Evolutionary conservation across 2,329 filamentous ascomycete genomes (phyloP), one percentile per base, ranked within the genome.

Genomic region (Microdochium trichocladiopsis): DNA sequence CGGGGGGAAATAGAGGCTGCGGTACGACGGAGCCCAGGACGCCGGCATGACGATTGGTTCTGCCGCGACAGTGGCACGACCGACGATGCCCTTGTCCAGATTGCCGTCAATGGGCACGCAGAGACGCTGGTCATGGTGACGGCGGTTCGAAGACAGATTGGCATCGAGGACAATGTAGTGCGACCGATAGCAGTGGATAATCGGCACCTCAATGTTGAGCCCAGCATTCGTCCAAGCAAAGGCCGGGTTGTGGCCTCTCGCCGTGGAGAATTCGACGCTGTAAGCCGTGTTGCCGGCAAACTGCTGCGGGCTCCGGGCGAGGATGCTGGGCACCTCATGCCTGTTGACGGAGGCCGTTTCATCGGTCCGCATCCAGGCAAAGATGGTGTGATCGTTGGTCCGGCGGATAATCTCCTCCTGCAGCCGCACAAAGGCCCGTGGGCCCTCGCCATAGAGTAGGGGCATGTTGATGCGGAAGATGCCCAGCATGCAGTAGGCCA

Each of bases 381-480:
- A 47, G 14, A 47, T 25, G 43, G 43, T 24, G 21, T 47, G 43
- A 18, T 47, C 43, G 22, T 23, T 24, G 12, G 21, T 24, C 10
- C 21, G 21, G 18, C 22, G 43, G 21, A 22, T 22, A 25, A 51
- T 49, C 16, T 53, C 33, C 10, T 53, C 28, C 14, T 53, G 52
- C 6, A 53, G 49, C 2, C 49, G 49, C 4, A 24, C n/a, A 22
- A 53, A 50, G 9, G 52, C 52, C 4, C 25, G 25, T 5, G 25
- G 12, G 9, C 52, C 52, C 28, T 53, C 52, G 8, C 52, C 48
- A 24, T 53, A 53, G 9, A 53, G 22, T 12, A 53, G 43, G 10
- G 52, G 52, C 52, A 53, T 53, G 24, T 53, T 50, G 48, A 53
- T 37, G 18, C 47, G n/a, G 28, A 53, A 50, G 18, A 51, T 48